Conservation (phyloP, 768 basidiomycete genomes). For the Coprinopsis marcescibilis region DNA sequence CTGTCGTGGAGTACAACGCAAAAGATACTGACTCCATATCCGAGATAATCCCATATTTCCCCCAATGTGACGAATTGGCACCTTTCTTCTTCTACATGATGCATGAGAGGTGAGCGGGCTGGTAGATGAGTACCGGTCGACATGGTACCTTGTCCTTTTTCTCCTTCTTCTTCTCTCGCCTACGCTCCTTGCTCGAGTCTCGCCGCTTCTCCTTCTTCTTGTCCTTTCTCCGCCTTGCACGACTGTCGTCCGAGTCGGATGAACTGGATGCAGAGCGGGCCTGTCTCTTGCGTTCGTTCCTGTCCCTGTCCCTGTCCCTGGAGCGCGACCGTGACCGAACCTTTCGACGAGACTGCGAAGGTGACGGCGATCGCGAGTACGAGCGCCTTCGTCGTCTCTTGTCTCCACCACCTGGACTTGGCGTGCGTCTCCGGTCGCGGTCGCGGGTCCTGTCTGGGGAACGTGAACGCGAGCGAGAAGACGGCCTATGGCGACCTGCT, state of each 20-base stretch:
- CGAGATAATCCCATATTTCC: slow-evolving; percentile 82
- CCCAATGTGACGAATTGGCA: slow-evolving; percentile 68
- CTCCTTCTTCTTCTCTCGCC: slow-evolving; percentile 31
- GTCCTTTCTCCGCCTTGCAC: slow-evolving; percentile 39
- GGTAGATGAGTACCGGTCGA: slow-evolving; percentile 20
- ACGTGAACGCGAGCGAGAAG: background rate
- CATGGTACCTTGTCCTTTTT: slow-evolving; percentile 66
- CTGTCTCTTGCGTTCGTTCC: slow-evolving; percentile 18
- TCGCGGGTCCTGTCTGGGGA: background rate
- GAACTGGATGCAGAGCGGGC: slow-evolving; percentile 36
- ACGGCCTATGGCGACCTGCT: background rate
- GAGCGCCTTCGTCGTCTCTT: slow-evolving; percentile 1
- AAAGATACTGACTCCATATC: slow-evolving; percentile 72
- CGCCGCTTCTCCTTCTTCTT: slow-evolving; percentile 46
- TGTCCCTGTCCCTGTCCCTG: slow-evolving; percentile 17
- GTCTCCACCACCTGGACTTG: slow-evolving; percentile 14
- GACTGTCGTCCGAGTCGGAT: slow-evolving; percentile 33
- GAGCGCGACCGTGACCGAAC: slow-evolving; percentile 21
- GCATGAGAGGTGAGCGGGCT: slow-evolving; percentile 1
- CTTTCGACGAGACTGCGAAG: slow-evolving; percentile 23
- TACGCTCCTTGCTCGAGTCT: slow-evolving; percentile 37
- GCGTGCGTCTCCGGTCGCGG: background rate
- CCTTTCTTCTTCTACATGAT: slow-evolving; percentile 45
- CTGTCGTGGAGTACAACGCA: background rate
- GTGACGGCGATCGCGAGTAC: slow-evolving; percentile 16